Evolutionary conservation across 2,329 filamentous ascomycete species (phyloP).

Genomic region (Verticillium alfalfae): DNA sequence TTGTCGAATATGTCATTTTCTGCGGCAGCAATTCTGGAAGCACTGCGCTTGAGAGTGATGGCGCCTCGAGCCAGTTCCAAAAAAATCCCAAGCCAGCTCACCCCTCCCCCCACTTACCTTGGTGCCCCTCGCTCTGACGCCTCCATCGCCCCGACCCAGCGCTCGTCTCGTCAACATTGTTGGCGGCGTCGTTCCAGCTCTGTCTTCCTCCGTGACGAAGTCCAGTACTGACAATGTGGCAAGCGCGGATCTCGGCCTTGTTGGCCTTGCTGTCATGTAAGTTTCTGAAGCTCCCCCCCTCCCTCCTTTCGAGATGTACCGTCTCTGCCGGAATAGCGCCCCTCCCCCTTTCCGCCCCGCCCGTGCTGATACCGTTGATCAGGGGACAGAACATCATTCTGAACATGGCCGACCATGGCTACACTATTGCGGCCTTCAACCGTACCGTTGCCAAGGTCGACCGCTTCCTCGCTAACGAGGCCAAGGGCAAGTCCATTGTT

Average conservation of each 20-base stretch:
- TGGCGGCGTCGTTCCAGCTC: conserved; percentile 12
- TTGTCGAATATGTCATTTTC: not conserved
- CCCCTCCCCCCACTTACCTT: not conserved
- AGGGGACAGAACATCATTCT: conserved; percentile 82
- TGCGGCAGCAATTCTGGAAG: not conserved
- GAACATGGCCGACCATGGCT: conserved; percentile 86
- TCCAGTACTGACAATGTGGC: conserved; percentile 49
- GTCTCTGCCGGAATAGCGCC: not conserved
- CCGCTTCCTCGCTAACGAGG: conserved; percentile 84
- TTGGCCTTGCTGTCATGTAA: conserved; percentile 87
- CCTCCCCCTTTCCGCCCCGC: conserved; percentile 4
- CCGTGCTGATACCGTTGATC: conserved; percentile 8
- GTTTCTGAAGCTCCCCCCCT: conserved; percentile 20
- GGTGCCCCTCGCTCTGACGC: conserved; percentile 22
- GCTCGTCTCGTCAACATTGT: conserved; percentile 66
- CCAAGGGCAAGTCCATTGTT: conserved; percentile 91
- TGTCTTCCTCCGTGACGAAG: conserved; percentile 20
- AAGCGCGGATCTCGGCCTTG: conserved; percentile 86
- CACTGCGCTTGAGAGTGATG: not conserved
- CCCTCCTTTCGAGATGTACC: conserved; percentile 7
- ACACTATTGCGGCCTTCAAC: conserved; percentile 98
- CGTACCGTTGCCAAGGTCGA: conserved; percentile 98
- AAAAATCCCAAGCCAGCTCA: not conserved
- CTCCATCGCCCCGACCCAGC: conserved; percentile 34
- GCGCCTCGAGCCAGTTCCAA: not conserved